Evolutionary conservation across 2,329 filamentous ascomycete species (phyloP).

Genomic region (Xylariaceae sp.): DNA sequence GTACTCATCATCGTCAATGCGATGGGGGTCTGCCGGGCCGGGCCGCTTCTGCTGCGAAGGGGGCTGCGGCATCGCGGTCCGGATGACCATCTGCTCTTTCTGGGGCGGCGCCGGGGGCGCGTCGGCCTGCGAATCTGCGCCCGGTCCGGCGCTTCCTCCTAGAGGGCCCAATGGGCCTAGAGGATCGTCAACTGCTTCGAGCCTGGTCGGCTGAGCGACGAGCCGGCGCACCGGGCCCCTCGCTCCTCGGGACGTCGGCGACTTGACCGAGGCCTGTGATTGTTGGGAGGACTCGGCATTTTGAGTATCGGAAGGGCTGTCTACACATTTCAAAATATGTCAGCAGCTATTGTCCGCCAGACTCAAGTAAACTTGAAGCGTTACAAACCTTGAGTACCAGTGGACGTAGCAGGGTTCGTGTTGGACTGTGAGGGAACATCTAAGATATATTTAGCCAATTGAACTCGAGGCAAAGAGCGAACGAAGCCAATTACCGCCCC

Average conservation of each 20-base stretch:
- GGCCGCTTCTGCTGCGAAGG: slow-evolving; percentile 49
- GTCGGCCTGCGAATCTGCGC: slow-evolving; percentile 42
- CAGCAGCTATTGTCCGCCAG: slow-evolving; percentile 13
- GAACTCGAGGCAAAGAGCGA: slow-evolving; percentile 15
- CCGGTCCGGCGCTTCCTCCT: slow-evolving; percentile 52
- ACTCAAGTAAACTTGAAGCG: background rate
- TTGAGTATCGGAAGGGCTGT: slow-evolving; percentile 33
- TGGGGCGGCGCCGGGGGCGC: slow-evolving; percentile 72
- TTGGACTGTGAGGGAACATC: slow-evolving; percentile 49
- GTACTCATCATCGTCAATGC: slow-evolving; percentile 74
- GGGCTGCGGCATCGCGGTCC: slow-evolving; percentile 61
- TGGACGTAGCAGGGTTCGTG: slow-evolving; percentile 39
- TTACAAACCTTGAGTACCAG: slow-evolving; percentile 34
- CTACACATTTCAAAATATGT: slow-evolving; percentile 24
- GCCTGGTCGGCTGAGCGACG: slow-evolving; percentile 76
- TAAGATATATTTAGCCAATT: slow-evolving; percentile 31
- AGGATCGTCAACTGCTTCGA: slow-evolving; percentile 78
- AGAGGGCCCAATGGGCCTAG: slow-evolving; percentile 78
- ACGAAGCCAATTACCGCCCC: slow-evolving; percentile 47
- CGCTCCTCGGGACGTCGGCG: slow-evolving; percentile 33
- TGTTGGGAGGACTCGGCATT: slow-evolving; percentile 40
- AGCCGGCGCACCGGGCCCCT: slow-evolving; percentile 59
- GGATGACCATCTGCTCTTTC: slow-evolving; percentile 69
- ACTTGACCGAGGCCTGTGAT: slow-evolving; percentile 40
- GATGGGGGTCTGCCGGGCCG: slow-evolving; percentile 63